Evolutionary conservation across 139 green algal species (phyloP).

Genomic region (Eudorina sp.): DNA sequence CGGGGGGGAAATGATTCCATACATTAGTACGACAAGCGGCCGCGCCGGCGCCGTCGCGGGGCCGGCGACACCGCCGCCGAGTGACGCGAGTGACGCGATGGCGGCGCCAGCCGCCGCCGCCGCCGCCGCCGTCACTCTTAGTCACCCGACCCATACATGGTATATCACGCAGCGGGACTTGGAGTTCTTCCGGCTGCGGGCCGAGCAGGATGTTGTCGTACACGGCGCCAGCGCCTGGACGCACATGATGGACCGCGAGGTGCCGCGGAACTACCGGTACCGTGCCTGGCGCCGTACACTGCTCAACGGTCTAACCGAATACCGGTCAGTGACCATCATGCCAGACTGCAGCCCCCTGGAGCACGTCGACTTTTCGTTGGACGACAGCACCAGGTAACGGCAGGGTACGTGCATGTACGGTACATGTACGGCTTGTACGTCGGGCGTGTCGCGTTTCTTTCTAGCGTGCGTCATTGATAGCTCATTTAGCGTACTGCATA

Average conservation of each 20-base stretch:
- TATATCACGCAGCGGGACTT: conserved; percentile 69
- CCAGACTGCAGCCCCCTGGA: conserved; percentile 75
- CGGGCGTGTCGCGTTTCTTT: neutral
- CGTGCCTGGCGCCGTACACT: conserved; percentile 68
- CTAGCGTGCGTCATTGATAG: neutral
- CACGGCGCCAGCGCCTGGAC: conserved; percentile 52
- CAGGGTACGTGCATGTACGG: neutral
- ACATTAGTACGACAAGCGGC: neutral
- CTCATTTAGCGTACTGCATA: neutral
- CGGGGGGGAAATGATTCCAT: neutral
- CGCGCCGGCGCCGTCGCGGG: neutral
- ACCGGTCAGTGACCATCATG: conserved; percentile 76
- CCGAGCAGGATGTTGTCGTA: conserved; percentile 27
- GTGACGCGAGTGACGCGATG: neutral
- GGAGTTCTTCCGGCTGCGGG: conserved; percentile 59
- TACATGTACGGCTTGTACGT: neutral
- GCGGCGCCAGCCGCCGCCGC: neutral
- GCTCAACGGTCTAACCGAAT: conserved; percentile 71
- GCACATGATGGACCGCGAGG: conserved; percentile 66
- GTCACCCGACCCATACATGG: conserved; percentile 36
- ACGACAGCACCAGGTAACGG: conserved; percentile 66
- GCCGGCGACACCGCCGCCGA: conserved; percentile 4
- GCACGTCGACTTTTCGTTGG: conserved; percentile 84
- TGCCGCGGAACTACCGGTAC: conserved; percentile 49
- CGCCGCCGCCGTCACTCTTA: neutral